Conservation (phyloP, 192 early-diverging fungal genomes). For the Coemansia guatemalensis region DNA sequence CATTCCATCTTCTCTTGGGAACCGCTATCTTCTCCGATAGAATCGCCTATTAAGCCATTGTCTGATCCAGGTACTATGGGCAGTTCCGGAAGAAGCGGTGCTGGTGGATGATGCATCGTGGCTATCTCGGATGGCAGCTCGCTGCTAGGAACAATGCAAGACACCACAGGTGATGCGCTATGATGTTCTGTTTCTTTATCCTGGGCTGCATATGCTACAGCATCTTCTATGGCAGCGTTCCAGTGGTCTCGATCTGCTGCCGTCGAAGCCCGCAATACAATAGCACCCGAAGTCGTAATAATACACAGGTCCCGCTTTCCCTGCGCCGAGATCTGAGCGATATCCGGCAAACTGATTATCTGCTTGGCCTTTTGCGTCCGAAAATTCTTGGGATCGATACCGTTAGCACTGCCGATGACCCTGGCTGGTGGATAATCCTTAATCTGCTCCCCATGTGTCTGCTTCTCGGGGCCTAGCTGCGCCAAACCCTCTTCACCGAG, state of each 20-base stretch:
- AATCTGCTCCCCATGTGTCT: background rate
- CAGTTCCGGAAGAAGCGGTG: slow-evolving; percentile 8
- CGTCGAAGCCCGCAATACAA: slow-evolving; percentile 36
- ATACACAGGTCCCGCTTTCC: slow-evolving; percentile 32
- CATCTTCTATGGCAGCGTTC: slow-evolving; percentile 15
- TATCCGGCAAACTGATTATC: slow-evolving; percentile 13
- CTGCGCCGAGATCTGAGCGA: slow-evolving; percentile 18
- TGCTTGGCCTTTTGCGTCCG: slow-evolving; percentile 22
- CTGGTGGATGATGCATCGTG: background rate
- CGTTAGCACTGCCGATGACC: slow-evolving; percentile 28
- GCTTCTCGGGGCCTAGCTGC: slow-evolving; percentile 21
- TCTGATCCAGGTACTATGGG: background rate
- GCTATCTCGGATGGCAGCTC: background rate
- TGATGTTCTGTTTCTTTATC: too few species aligned
- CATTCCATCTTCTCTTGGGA: slow-evolving; percentile 15
- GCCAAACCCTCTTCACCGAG: slow-evolving; percentile 27
- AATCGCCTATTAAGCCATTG: background rate
- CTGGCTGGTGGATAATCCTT: background rate
- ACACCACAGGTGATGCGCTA: background rate
- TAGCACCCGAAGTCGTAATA: slow-evolving; percentile 8
- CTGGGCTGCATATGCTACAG: background rate
- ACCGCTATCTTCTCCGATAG: background rate
- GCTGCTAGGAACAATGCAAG: background rate
- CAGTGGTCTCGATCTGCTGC: slow-evolving; percentile 26
- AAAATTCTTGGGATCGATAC: slow-evolving; percentile 9